A percentile compares a stretch with the other conserved stretches of the same genome.
Conservation (phyloP, 1,284 basidiomycete species). For the Cutaneotrichosporon sp. region DNA sequence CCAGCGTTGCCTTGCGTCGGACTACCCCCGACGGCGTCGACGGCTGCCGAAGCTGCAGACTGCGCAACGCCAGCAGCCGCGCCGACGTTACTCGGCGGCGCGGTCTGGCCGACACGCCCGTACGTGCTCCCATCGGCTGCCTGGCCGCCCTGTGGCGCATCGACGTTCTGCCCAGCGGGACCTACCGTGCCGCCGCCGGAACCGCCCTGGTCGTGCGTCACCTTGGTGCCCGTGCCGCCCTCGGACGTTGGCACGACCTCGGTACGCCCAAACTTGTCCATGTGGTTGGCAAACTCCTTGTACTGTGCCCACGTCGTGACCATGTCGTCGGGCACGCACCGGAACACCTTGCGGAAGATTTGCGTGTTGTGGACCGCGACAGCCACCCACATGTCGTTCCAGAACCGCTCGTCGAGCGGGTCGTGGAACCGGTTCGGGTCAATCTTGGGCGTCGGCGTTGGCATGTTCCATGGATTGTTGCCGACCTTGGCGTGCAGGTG, state of each 20-base stretch:
- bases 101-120: neutral
- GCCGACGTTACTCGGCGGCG: conserved; percentile 2
- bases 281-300: conserved; percentile 69
- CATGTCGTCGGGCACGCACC: conserved; percentile 81
- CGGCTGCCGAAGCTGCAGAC: neutral
- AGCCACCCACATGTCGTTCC: conserved; percentile 82
- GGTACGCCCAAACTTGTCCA: conserved; percentile 59
- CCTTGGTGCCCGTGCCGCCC: conserved; percentile 31
- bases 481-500: conserved; percentile 56
- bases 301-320: conserved; percentile 93
- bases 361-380: conserved; percentile 83
- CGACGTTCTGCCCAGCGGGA: conserved; percentile 20
- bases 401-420: conserved; percentile 76
- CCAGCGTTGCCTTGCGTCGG: neutral
- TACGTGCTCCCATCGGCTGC: neutral
- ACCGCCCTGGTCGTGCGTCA: conserved; percentile 48
- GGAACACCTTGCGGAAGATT: conserved; percentile 88
- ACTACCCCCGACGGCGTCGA: too few species aligned
- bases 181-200: conserved; percentile 48
- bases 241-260: conserved; percentile 8
- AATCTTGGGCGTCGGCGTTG: conserved; percentile 63
- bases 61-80: neutral
- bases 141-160: neutral
- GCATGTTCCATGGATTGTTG: conserved; percentile 50
- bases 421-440: conserved; percentile 77